A percentile compares a stretch with the other conserved stretches of the same genome.
These are phyloP conservation scores for Stachybotrys echinatus DNA, from an alignment of 2,329 filamentous ascomycete species.

Conservation along the genomic window DNA sequence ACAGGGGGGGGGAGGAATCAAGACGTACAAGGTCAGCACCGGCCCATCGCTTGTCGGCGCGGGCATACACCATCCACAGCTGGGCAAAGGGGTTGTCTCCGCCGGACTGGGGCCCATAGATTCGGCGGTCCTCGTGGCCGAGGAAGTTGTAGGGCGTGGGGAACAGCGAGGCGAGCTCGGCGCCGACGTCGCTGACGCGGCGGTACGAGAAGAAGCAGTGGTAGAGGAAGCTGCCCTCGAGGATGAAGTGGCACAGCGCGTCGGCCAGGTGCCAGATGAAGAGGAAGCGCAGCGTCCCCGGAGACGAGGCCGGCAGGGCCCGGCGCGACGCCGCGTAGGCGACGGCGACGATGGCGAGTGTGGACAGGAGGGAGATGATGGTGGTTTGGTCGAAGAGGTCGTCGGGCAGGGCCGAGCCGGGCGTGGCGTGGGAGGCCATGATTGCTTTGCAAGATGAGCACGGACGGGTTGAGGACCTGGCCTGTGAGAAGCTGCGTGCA, in stretches of 20 bases:
- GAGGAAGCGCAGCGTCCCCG: constrained; percentile 62
- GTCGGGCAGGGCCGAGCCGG: constrained; percentile 39
- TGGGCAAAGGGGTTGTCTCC: constrained; percentile 50
- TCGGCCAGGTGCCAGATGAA: constrained; percentile 97
- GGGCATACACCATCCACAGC: constrained; percentile 66
- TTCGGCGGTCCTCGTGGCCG: constrained; percentile 31
- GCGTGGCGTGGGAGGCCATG: neutral
- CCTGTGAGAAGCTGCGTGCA: too few relatives aligned
- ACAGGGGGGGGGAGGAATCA: neutral
- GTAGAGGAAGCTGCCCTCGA: constrained; percentile 89
- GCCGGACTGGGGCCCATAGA: constrained; percentile 54
- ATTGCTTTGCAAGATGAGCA: neutral
- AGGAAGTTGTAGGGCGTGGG: constrained; percentile 49
- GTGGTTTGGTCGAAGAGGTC: constrained; percentile 58
- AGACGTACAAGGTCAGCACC: constrained; percentile 51
- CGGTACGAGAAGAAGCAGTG: constrained; percentile 77
- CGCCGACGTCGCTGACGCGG: constrained; percentile 21
- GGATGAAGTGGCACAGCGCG: constrained; percentile 82
- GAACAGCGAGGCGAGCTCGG: constrained; percentile 28
- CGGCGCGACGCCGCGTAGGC: constrained; percentile 44
- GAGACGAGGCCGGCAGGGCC: constrained; percentile 42
- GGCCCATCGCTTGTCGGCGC: constrained; percentile 59
- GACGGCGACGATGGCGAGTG: constrained; percentile 42
- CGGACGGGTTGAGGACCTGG: neutral
- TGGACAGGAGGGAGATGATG: constrained; percentile 51